Evolutionary conservation across 1,284 basidiomycete genomes (phyloP), one percentile per base, ranked within the genome.

Genomic region (Lentinus polychrous): DNA sequence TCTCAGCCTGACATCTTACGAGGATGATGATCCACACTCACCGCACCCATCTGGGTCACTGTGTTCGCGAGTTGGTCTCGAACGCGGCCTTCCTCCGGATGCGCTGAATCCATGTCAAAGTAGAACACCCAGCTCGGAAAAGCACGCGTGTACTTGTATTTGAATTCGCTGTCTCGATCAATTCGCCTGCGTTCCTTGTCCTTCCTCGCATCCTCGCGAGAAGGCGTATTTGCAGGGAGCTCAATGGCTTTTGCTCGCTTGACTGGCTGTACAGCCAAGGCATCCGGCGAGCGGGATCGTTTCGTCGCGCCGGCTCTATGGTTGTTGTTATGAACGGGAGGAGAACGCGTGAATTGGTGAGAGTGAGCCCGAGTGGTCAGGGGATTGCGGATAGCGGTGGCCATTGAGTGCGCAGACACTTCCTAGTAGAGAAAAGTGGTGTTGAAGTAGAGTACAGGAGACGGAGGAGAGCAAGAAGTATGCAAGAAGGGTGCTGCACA

Each of bases 111-210:
- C 34, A 75, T 66, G 60, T 94, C 91, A 63, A 97, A 87, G 66
- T 94, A 88, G 69, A 97, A 95, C 15, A 75, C 79, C 71, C 86
- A 92, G 22, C 66, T 72, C 1, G 91, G 91, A 66, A 97, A 95
- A 14, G 86, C 88, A 49, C 81, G 79, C 48, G 77, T 78, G 67
- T 94, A 97, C 70, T 93, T 96, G 38, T 78, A 66, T 56, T 79
- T 80, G 72, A 93, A 97, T 56, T 90, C 85, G 15, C 75, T 73
- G 57, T 85, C 80, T 34, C 79, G 74, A 53, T 80, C 77, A 1
- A 67, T 62, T 38, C 69, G 66, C 42, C 57, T 66, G 33, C 64
- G 66, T 27, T 75, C 71, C 52, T 67, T 74, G 45, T 72, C 69
- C 51, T 61, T 69, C 50, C 55, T 62, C 15, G 55, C 44, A 23